Percentiles rank a stretch among this genome's conserved stretches.
Evolutionary conservation across 2,329 filamentous ascomycete species (phyloP).

Genomic region (Penicillium polonicum): DNA sequence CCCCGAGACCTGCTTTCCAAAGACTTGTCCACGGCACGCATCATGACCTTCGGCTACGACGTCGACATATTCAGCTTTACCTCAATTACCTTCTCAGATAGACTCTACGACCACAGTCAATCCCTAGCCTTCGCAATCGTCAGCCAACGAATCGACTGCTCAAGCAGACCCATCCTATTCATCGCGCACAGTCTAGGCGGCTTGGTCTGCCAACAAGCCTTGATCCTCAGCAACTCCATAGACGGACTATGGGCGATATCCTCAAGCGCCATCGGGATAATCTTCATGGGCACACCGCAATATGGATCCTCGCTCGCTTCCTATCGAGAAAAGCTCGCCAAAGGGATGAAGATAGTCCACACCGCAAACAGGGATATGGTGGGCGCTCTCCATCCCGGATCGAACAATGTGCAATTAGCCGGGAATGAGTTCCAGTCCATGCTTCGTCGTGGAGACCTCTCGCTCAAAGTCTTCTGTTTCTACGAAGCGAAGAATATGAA

Average conservation of each 20-base stretch:
- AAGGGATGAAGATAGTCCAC: not conserved
- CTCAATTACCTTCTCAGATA: not conserved
- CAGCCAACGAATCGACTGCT: slow-evolving; percentile 1
- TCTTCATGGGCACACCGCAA: slow-evolving; percentile 43
- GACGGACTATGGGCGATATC: slow-evolving; percentile 10
- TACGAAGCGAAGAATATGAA: slow-evolving; percentile 10
- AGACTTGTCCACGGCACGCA: slow-evolving; percentile 2
- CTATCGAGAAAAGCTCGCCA: slow-evolving; percentile 6
- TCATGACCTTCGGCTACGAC: slow-evolving; percentile 10
- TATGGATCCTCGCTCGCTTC: slow-evolving; percentile 23
- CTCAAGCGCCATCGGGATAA: slow-evolving; percentile 28
- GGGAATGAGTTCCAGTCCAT: slow-evolving; percentile 9
- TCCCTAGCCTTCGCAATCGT: slow-evolving; percentile 8
- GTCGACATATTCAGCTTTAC: not conserved
- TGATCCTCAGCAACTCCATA: slow-evolving; percentile 8
- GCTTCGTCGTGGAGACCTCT: slow-evolving; percentile 5
- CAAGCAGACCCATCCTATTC: slow-evolving; percentile 21
- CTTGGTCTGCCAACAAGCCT: slow-evolving; percentile 24
- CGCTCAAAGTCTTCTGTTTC: slow-evolving; percentile 12
- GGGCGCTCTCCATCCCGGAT: not conserved
- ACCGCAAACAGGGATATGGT: slow-evolving; percentile 4
- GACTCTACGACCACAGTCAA: slow-evolving; percentile 1
- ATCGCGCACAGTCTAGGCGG: slow-evolving; percentile 33
- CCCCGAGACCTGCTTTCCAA: slow-evolving; percentile 24
- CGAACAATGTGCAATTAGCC: slow-evolving; percentile 3